Percentiles rank a stretch among this genome's conserved stretches.
phyloP scores from a whole-genome alignment of 495 filamentous ascomycete genomes.

The Neurospora sp. region DNA sequence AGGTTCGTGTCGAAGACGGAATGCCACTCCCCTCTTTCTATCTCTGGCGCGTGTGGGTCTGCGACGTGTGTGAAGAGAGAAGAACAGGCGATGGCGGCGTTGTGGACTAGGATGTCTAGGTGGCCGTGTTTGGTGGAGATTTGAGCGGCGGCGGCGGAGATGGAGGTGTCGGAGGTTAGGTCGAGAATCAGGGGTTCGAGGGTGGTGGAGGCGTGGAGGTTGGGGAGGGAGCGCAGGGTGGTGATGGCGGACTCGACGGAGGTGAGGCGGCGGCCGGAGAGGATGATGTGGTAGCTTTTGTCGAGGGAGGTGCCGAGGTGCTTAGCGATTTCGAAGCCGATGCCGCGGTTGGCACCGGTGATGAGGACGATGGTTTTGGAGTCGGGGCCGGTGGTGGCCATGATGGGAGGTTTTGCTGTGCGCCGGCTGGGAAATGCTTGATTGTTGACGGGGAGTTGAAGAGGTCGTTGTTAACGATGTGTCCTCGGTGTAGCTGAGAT shows the following conservation, averaged over 20 bases:
- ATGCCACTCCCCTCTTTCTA: constrained; percentile 4
- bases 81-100: constrained; percentile 25
- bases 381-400: constrained; percentile 2
- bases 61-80: neutral
- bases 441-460: neutral
- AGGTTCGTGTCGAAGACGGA: constrained; percentile 34
- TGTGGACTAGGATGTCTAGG: constrained; percentile 46
- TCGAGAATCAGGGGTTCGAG: constrained; percentile 27
- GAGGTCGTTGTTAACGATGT: neutral
- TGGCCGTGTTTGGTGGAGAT: constrained; percentile 29
- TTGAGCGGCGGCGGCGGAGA: constrained; percentile 27
- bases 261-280: constrained; percentile 18
- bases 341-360: constrained; percentile 40
- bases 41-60: neutral
- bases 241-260: constrained; percentile 15
- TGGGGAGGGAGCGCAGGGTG: constrained; percentile 1
- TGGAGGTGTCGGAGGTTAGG: constrained; percentile 43
- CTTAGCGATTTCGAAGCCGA: constrained; percentile 34
- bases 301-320: constrained; percentile 24
- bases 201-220: constrained; percentile 1
- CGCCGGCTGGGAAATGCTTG: neutral
- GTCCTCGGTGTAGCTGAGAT: neutral
- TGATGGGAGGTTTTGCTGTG: neutral
- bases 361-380: constrained; percentile 29
- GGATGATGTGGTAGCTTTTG: constrained; percentile 29